Conservation (phyloP, 306 rosid genomes). For the Lathyrus oleraceus region DNA sequence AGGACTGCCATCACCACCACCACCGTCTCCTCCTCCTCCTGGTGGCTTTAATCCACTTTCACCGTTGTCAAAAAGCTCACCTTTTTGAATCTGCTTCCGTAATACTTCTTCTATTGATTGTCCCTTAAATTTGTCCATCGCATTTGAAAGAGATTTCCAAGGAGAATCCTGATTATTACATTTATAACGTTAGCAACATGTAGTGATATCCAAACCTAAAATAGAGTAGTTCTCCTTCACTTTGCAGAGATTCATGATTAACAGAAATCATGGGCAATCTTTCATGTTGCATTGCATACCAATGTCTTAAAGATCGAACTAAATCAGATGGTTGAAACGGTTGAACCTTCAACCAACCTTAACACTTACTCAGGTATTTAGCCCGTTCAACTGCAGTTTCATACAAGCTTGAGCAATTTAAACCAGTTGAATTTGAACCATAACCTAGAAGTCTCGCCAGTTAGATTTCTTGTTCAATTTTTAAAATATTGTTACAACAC, state of each 20-base stretch:
- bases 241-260: conserved; percentile 16
- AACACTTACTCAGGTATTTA: not conserved
- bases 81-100: conserved; percentile 66
- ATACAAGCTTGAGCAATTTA: not conserved
- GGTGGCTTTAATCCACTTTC: conserved; percentile 53
- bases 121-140: conserved; percentile 56
- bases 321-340: not conserved
- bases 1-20: conserved; percentile 38
- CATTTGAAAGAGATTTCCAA: conserved; percentile 51
- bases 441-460: not conserved
- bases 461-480: not conserved
- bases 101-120: conserved; percentile 65
- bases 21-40: conserved; percentile 21
- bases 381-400: not conserved
- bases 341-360: not conserved
- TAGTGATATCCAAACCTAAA: conserved; percentile 12
- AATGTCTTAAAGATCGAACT: not conserved
- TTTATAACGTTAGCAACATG: conserved; percentile 29
- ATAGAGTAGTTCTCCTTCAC: not conserved
- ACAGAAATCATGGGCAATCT: not conserved
- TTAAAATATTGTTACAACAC: not conserved
- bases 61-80: conserved; percentile 49
- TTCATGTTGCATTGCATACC: conserved; percentile 10
- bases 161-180: conserved; percentile 50
- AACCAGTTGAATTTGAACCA: not conserved